A percentile compares a stretch with the other conserved stretches of the same genome.
Evolutionary conservation across 2,329 filamentous ascomycete genomes (phyloP).

Genomic region (Pseudogymnoascus sp.): DNA sequence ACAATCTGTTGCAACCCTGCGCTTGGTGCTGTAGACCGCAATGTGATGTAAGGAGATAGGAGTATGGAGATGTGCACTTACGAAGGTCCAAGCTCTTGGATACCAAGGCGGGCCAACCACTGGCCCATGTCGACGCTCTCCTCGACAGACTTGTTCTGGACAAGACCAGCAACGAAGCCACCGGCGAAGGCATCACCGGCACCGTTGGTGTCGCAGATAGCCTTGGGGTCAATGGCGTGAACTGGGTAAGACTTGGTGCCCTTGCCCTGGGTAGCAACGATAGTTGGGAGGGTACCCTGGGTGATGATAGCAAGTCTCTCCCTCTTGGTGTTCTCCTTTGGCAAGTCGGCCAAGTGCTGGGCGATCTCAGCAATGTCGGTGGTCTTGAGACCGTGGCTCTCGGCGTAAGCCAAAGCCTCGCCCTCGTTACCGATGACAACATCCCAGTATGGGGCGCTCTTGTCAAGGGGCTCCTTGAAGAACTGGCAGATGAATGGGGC

Average conservation of each 20-base stretch:
- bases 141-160: slow-evolving; percentile 75
- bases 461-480: slow-evolving; percentile 94
- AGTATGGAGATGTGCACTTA: slow-evolving; percentile 48
- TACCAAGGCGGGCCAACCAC: slow-evolving; percentile 90
- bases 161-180: slow-evolving; percentile 83
- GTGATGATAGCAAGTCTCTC: slow-evolving; percentile 87
- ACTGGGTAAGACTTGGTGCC: slow-evolving; percentile 72
- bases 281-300: slow-evolving; percentile 85
- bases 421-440: slow-evolving; percentile 96
- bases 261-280: slow-evolving; percentile 71
- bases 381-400: slow-evolving; percentile 67
- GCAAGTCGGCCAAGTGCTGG: slow-evolving; percentile 75
- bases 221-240: slow-evolving; percentile 65
- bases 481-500: slow-evolving; percentile 95
- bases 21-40: not conserved
- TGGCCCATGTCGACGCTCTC: slow-evolving; percentile 84
- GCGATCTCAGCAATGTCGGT: slow-evolving; percentile 81
- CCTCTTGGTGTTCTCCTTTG: slow-evolving; percentile 84
- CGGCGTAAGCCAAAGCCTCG: slow-evolving; percentile 82
- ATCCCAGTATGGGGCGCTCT: slow-evolving; percentile 84
- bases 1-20: not conserved
- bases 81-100: slow-evolving; percentile 93
- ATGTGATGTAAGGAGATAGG: not conserved
- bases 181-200: slow-evolving; percentile 96
- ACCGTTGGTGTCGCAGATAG: slow-evolving; percentile 95